phyloP scores from a whole-genome alignment of 192 early-diverging fungal species.

The Allomyces macrogynus region DNA sequence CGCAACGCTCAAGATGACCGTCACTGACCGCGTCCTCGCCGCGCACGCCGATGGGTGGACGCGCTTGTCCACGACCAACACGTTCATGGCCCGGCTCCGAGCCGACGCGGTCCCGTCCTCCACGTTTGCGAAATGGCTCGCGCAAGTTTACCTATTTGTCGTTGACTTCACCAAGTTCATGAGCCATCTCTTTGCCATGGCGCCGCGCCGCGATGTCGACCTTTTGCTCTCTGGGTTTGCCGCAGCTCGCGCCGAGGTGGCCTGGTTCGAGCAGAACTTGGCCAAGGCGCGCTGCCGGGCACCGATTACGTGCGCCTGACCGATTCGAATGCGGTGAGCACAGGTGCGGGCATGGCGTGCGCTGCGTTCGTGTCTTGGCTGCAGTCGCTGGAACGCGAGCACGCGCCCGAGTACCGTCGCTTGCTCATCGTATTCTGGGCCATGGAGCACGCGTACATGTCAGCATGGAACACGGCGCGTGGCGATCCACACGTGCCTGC shows the following conservation, averaged over 20 bases:
- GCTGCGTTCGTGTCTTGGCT: too few species aligned
- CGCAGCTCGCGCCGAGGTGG: not conserved
- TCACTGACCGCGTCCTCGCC: not conserved
- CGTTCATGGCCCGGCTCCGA: not conserved
- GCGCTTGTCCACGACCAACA: not conserved
- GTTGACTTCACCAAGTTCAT: not conserved
- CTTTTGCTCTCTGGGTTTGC: not conserved
- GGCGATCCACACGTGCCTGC: not conserved
- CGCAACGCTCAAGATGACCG: not conserved
- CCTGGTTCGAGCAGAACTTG: not conserved
- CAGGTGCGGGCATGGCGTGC: too few species aligned
- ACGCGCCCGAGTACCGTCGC: too few species aligned
- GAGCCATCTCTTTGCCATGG: not conserved
- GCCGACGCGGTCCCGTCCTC: not conserved
- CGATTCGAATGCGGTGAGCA: too few species aligned
- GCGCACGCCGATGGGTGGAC: not conserved
- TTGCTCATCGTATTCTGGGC: not conserved
- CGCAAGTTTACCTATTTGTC: not conserved
- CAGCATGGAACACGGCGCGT: not conserved
- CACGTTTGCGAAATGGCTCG: not conserved
- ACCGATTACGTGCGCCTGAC: too few species aligned
- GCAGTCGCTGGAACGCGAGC: too few species aligned
- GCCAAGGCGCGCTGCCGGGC: not conserved
- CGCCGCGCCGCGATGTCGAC: not conserved
- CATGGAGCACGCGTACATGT: not conserved